Percentiles rank a stretch among this genome's conserved stretches.
phyloP scores from a whole-genome alignment of 2,329 filamentous ascomycete genomes.

The Penicillium sp. region DNA sequence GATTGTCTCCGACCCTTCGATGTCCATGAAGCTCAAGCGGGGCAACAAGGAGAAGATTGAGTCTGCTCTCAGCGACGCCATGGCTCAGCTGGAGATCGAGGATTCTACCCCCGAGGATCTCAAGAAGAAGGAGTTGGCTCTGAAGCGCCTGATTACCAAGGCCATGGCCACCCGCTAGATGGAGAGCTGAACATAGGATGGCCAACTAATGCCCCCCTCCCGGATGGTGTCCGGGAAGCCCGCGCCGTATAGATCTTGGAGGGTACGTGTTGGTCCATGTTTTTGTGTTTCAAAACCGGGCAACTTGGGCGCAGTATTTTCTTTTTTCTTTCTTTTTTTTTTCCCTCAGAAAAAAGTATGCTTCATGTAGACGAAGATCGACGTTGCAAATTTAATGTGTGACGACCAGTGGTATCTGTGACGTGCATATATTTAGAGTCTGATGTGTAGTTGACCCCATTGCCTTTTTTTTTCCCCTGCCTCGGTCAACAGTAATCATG shows the following conservation, averaged over 20 bases:
- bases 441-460: not conserved
- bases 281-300: conserved; percentile 29
- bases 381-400: conserved; percentile 35
- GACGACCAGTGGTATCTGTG: conserved; percentile 20
- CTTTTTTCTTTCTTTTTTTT: conserved; percentile 20
- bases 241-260: conserved; percentile 24
- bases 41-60: conserved; percentile 99
- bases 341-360: conserved; percentile 27
- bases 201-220: conserved; percentile 19
- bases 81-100: conserved; percentile 94
- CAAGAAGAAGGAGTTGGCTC: conserved; percentile 98
- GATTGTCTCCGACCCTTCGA: conserved; percentile 92
- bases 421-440: no score
- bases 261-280: conserved; percentile 22
- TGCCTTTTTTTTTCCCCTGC: no score
- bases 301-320: conserved; percentile 26
- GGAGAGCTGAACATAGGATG: conserved; percentile 28
- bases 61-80: conserved; percentile 91
- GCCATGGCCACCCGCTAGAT: conserved; percentile 85
- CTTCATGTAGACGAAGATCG: conserved; percentile 31
- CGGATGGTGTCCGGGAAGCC: conserved; percentile 15
- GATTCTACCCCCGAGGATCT: conserved; percentile 89
- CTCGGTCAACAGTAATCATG: no score
- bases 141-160: conserved; percentile 98
- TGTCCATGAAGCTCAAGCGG: conserved; percentile 97